Base-by-base conservation (phyloP, 805 yeast species). In the Lipomyces starkeyi region DNA sequence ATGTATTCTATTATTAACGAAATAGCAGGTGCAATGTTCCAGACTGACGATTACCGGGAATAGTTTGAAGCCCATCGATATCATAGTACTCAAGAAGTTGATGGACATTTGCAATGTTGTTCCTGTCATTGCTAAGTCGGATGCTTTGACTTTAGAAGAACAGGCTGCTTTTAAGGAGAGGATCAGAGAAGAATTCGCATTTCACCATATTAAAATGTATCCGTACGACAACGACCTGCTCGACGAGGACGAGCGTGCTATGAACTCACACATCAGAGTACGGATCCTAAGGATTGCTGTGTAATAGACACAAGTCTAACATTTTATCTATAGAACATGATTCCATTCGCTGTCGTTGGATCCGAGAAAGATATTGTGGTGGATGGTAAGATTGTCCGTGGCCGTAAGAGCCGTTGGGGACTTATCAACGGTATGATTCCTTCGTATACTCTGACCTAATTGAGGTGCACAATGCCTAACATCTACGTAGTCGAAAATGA, bases 271-370 rank as follows among this genome's bases (percentile, higher is more conserved):
- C 83, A 86, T 73, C 85, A 90, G 77, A 87, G 85, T 74, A 83
- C 89, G 78, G 91, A 88, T 78, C 94, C 95, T 52, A 27, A 29
- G 35, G 88, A 86, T 76, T 22, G 2, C 29, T 49, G 14, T 13
- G 17, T 53, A 53, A 53, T 8, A 22, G 32, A 53, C 14, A 1
- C 40, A 22, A n/a, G 27, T 29, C 11, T 22, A 49, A 17, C 13
- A 17, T 27, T n/a, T 29, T 22, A 2, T 25, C 14, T 40, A 13
- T 61, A 71, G 67, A 65, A 56, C 58, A 71, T 78, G 74, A 74
- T 93, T 73, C 99, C 99, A 34, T 94, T 95, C 82, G 98, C 98
- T 1, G 87, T 94, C 52, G 92, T 93, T 66, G 99, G 98, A 57
- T 89, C 97, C 13, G 96, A 92, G 78, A 87, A 84, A 66, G 89